phyloP scores from a whole-genome alignment of 2,329 filamentous ascomycete species.

The Aureobasidium uvarum region DNA sequence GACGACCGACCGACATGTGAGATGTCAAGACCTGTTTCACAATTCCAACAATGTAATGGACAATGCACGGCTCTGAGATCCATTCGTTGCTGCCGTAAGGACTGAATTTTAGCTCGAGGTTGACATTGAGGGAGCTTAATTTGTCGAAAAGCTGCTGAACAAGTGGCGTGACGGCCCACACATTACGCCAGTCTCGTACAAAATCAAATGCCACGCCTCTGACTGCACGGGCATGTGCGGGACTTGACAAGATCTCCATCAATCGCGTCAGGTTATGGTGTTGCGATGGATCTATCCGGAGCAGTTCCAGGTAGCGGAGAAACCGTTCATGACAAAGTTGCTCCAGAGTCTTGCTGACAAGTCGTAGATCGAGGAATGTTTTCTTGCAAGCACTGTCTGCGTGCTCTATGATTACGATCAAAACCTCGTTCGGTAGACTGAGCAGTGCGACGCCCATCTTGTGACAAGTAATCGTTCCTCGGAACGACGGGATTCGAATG shows the following conservation, averaged over 20 bases:
- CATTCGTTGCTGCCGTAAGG: slow-evolving; percentile 12
- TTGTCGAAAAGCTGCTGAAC: slow-evolving; percentile 5
- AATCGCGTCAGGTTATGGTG: neutral
- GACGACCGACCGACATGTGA: neutral
- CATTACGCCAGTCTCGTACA: slow-evolving; percentile 7
- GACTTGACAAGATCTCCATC: neutral
- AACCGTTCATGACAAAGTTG: neutral
- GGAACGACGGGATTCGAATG: neutral
- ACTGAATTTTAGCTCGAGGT: neutral
- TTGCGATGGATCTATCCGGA: slow-evolving; percentile 8
- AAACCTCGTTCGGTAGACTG: slow-evolving; percentile 3
- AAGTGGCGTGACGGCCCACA: neutral
- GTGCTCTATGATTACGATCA: neutral
- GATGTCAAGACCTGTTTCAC: neutral
- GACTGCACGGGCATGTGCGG: neutral
- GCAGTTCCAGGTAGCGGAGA: neutral
- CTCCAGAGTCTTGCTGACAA: neutral
- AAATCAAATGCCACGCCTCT: neutral
- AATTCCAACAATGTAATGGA: neutral
- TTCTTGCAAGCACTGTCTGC: neutral
- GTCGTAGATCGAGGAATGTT: neutral
- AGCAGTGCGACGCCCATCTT: neutral
- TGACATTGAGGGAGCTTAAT: neutral
- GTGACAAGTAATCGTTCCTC: neutral
- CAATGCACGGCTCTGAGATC: slow-evolving; percentile 13